phyloP scores from a whole-genome alignment of 495 filamentous ascomycete species.

The Xylaria nigripes region DNA sequence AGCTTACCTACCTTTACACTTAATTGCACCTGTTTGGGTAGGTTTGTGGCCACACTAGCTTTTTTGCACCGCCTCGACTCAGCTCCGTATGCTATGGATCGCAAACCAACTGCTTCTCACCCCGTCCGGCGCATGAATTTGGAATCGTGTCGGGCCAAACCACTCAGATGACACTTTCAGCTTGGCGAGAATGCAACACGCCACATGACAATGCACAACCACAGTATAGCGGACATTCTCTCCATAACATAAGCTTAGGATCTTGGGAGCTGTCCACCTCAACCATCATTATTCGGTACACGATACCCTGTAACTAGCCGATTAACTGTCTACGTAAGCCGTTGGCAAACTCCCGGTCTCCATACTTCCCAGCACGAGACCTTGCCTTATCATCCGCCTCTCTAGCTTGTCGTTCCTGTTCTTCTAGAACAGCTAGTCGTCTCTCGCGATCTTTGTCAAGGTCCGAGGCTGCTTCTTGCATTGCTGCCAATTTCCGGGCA shows the following conservation, averaged over 20 bases:
- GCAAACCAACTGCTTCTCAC: background rate
- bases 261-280: background rate
- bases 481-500: slow-evolving; percentile 67
- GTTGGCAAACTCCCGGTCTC: slow-evolving; percentile 54
- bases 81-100: too few species aligned
- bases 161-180: background rate
- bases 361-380: slow-evolving; percentile 48
- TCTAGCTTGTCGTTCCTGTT: slow-evolving; percentile 53
- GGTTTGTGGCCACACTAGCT: too few species aligned
- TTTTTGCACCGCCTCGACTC: too few species aligned
- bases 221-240: too few species aligned
- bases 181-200: background rate
- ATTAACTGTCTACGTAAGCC: slow-evolving; percentile 46
- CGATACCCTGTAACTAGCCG: background rate
- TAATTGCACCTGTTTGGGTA: too few species aligned
- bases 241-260: too few species aligned
- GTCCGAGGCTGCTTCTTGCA: slow-evolving; percentile 76
- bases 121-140: background rate
- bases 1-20: too few species aligned
- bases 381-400: slow-evolving; percentile 57
- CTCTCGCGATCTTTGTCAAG: slow-evolving; percentile 67
- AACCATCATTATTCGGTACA: background rate
- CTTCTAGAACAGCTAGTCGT: slow-evolving; percentile 59
- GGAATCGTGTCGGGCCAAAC: background rate
- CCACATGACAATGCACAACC: background rate